These are phyloP conservation scores for Spathaspora girioi DNA, from an alignment of 805 yeast species.

Conservation along the genomic window DNA sequence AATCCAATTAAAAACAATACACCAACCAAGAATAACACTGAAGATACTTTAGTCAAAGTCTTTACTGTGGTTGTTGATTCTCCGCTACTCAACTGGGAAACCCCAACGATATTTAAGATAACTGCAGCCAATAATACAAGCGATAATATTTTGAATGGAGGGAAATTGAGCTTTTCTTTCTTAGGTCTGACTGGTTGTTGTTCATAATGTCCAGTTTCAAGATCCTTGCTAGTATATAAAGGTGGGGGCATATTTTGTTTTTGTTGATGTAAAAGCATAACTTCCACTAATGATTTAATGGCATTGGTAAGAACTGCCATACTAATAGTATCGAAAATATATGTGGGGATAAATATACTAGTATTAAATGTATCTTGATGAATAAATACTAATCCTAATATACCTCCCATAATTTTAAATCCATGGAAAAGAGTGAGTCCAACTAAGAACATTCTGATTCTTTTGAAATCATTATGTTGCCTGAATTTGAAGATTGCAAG, in stretches of 20 bases:
- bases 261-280: slow-evolving; percentile 2
- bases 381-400: slow-evolving; percentile 9
- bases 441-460: slow-evolving; percentile 4
- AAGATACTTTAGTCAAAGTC: slow-evolving; percentile 8
- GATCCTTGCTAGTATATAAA: background rate
- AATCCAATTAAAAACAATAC: slow-evolving; percentile 6
- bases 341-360: slow-evolving; percentile 11
- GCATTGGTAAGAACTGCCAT: slow-evolving; percentile 11
- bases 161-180: slow-evolving; percentile 4
- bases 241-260: background rate
- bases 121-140: slow-evolving; percentile 9
- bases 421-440: slow-evolving; percentile 5
- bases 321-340: slow-evolving; percentile 13
- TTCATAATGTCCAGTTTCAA: background rate
- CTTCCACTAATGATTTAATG: slow-evolving; percentile 8
- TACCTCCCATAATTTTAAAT: slow-evolving; percentile 12
- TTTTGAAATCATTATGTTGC: background rate
- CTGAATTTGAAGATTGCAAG: background rate
- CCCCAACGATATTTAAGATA: slow-evolving; percentile 9
- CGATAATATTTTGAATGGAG: slow-evolving; percentile 9
- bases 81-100: slow-evolving; percentile 3
- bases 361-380: slow-evolving; percentile 3
- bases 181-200: too few species aligned
- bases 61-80: background rate
- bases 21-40: slow-evolving; percentile 10